Evolutionary conservation across 73 alveolate species (phyloP).

Genomic region (Tetrahymena thermophila): DNA sequence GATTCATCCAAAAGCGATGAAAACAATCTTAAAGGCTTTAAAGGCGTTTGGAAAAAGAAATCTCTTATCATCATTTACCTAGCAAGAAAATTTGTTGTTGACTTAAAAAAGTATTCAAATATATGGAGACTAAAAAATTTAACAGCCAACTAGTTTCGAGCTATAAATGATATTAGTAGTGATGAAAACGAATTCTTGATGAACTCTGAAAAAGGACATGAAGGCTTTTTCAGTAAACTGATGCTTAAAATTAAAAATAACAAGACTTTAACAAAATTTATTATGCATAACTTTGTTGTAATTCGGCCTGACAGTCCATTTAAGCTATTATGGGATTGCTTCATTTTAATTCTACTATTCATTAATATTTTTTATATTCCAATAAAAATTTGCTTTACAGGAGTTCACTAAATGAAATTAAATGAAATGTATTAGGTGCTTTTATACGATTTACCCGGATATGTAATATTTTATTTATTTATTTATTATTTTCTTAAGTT

Average conservation of each 20-base stretch:
- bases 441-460: background rate
- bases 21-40: background rate
- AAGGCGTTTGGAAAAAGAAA: background rate
- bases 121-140: background rate
- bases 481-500: background rate
- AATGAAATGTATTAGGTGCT: background rate
- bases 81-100: background rate
- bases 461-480: background rate
- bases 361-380: background rate
- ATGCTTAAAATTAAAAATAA: background rate
- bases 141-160: background rate
- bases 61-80: background rate
- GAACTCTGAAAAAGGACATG: background rate
- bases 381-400: background rate
- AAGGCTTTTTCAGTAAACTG: background rate
- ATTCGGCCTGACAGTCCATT: background rate
- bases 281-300: background rate
- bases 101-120: background rate
- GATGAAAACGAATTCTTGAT: background rate
- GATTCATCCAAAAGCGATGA: background rate
- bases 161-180: background rate
- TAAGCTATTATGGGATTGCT: background rate
- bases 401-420: background rate
- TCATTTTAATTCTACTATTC: background rate
- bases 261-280: background rate